Conservation (phyloP, 139 green algal genomes). For the Chlamydomonas applanata region DNA sequence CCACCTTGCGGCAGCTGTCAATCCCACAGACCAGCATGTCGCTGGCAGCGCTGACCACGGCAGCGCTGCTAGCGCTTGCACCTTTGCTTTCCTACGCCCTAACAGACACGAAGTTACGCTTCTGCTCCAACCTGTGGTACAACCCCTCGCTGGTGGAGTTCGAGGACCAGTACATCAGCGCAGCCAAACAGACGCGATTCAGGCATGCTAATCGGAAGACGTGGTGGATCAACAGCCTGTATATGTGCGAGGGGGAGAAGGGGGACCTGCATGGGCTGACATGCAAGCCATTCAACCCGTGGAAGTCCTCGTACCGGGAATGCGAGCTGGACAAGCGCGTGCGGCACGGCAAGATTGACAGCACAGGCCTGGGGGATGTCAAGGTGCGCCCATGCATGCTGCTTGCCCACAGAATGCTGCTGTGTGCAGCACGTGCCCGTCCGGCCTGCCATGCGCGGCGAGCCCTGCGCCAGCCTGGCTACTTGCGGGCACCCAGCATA, state of each 20-base stretch:
- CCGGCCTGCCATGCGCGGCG: too few relatives aligned
- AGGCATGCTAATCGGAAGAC: conserved; percentile 12
- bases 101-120: too few relatives aligned
- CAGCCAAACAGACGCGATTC: conserved; percentile 10
- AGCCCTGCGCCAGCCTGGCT: too few relatives aligned
- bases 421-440: too few relatives aligned
- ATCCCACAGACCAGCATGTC: too few relatives aligned
- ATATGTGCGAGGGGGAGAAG: conserved; percentile 27
- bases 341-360: conserved; percentile 31
- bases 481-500: too few relatives aligned
- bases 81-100: neutral
- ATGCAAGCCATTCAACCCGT: conserved; percentile 35
- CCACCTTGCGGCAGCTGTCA: too few relatives aligned
- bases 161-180: conserved; percentile 17
- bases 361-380: conserved; percentile 31
- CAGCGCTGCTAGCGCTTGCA: too few relatives aligned
- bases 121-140: conserved; percentile 9
- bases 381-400: conserved; percentile 17
- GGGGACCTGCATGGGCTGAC: neutral
- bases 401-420: neutral
- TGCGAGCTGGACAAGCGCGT: conserved; percentile 35
- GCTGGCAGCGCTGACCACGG: too few relatives aligned
- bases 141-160: conserved; percentile 39
- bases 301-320: conserved; percentile 23
- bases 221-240: conserved; percentile 40